phyloP scores from a whole-genome alignment of 2,329 filamentous ascomycete species.

The Aureobasidium mangrovei region DNA sequence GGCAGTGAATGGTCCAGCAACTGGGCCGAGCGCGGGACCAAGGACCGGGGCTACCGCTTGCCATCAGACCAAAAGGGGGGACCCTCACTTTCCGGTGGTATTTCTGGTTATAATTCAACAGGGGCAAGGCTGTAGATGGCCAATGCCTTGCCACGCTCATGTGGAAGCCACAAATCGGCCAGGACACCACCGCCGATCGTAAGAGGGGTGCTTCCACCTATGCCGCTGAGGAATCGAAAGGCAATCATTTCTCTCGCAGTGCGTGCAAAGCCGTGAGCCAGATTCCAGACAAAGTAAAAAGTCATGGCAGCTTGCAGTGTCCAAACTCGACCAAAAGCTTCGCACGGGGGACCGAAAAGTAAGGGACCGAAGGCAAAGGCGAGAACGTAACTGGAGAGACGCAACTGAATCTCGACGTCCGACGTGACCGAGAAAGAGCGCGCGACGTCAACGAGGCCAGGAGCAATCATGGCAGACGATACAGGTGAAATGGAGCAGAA shows the following conservation, averaged over 20 bases:
- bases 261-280: slow-evolving; percentile 36
- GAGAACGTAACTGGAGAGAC: slow-evolving; percentile 19
- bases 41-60: slow-evolving; percentile 30
- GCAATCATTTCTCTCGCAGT: slow-evolving; percentile 36
- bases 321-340: slow-evolving; percentile 39
- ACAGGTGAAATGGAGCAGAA: slow-evolving; percentile 17
- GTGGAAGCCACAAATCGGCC: slow-evolving; percentile 39
- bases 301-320: slow-evolving; percentile 39
- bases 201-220: slow-evolving; percentile 41
- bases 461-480: slow-evolving; percentile 20
- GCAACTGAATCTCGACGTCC: slow-evolving; percentile 38
- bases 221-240: slow-evolving; percentile 39
- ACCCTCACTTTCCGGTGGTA: too few species aligned
- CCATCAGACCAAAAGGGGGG: too few species aligned
- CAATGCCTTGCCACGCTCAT: slow-evolving; percentile 38
- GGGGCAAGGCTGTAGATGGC: slow-evolving; percentile 30
- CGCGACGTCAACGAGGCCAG: slow-evolving; percentile 32
- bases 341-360: slow-evolving; percentile 38
- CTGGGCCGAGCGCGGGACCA: slow-evolving; percentile 19
- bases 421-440: too few species aligned
- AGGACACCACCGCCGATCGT: slow-evolving; percentile 27
- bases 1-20: slow-evolving; percentile 33
- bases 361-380: slow-evolving; percentile 36
- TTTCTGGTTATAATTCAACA: too few species aligned
- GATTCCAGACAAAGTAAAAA: slow-evolving; percentile 44